These are phyloP conservation scores for Diospyros kaki DNA, from an alignment of 148 eudicot species.

Conservation along the genomic window DNA sequence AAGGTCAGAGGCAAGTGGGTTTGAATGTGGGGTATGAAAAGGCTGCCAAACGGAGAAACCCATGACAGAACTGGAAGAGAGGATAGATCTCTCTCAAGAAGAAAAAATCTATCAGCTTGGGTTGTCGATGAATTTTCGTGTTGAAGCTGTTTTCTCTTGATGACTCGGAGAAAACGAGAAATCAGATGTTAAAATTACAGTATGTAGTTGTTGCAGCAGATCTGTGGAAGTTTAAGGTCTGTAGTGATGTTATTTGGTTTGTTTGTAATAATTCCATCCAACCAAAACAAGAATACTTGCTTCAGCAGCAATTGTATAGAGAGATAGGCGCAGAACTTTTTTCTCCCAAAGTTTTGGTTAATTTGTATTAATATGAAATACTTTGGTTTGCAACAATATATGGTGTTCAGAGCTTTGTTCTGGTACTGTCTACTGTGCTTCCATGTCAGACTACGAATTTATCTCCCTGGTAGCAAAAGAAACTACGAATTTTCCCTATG, in stretches of 20 bases:
- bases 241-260: constrained; percentile 11
- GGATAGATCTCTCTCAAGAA: constrained; percentile 11
- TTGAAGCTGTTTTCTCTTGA: constrained; percentile 13
- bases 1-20: constrained; percentile 49
- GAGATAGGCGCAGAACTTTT: constrained; percentile 2
- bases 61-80: constrained; percentile 6
- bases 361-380: neutral
- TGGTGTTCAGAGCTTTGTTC: too few species aligned
- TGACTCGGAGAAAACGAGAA: constrained; percentile 6
- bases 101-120: constrained; percentile 26
- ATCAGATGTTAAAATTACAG: constrained; percentile 1
- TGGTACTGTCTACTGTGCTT: too few species aligned
- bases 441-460: too few species aligned
- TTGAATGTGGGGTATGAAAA: constrained; percentile 30
- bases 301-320: constrained; percentile 9
- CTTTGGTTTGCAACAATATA: neutral
- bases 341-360: constrained; percentile 16
- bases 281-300: constrained; percentile 15
- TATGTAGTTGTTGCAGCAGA: constrained; percentile 21
- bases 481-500: too few species aligned
- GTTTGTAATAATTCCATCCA: constrained; percentile 20
- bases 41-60: neutral
- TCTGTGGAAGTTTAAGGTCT: constrained; percentile 23
- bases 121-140: constrained; percentile 27
- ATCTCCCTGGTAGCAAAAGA: too few species aligned